Base-by-base conservation (phyloP, 139 green algal genomes). In the Chlamydomonas applanata region DNA sequence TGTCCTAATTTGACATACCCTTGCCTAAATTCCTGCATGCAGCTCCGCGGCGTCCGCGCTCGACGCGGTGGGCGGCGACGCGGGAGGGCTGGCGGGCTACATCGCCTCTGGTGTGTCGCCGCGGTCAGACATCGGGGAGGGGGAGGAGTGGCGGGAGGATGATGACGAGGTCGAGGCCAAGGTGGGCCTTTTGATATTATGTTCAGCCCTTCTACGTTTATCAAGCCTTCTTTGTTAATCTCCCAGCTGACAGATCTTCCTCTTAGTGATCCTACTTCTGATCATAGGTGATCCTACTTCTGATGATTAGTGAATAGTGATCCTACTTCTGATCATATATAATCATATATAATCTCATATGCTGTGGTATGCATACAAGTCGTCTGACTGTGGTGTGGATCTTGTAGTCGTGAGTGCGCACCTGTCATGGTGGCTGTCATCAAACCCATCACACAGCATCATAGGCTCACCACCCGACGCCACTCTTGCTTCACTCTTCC, bases 91-190 rank as follows among this genome's bases (percentile, higher is more conserved):
- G 61, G 35, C 45, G 46, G 80, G 53, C 56, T 85, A 65, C 71
- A 62, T 69, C 46, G 72, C 16, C 52, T 54, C 46, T 63, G 79
- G 72, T 35, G 29, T 83, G 30, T 82, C 71, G n/a, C 83, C 83
- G 0, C 76, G 83, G 35, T 80, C 61, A 20, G 74, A 78, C 2
- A 44, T 71, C 1, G 81, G 82, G 33, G 78, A 88, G 57, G 79
- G 83, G 9, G 46, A 73, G n/a, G 74, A 85, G 54, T 73, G 71
- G 36, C 25, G 54, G 1, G 74, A 71, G 14, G 68, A 80, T 30
- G 79, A 78, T 4, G 79, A 85, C 25, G 74, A 79, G 64, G 30
- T 66, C 4, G 36, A 66, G 27, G 69, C 53, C 56, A 76, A 85
- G 72, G 75, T 79, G 61, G 22, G 69, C 61, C n/a, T 7, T 62